Base-by-base conservation (phyloP, 345 rosid genomes). In the Garcia nutans region DNA sequence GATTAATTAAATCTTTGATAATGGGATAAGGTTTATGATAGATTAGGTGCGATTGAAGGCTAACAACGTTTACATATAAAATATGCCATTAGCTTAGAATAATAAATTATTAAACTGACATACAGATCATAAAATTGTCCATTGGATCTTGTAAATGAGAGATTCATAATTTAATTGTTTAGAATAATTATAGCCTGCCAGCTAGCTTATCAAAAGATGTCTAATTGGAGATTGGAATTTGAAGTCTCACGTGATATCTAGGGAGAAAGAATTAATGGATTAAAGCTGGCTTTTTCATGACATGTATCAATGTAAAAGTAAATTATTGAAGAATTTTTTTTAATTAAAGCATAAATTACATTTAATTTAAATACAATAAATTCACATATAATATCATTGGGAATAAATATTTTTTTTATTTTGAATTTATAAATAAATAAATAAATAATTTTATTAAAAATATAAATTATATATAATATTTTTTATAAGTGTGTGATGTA, bases 121-220 rank as follows among this genome's bases (percentile, higher is more conserved):
- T 24, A 23, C 72, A 65, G 71, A 33, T 33, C 37, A 33, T 33
- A 33, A 28, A 28, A 37, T 37, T 6, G 41, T 37, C 3, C 79
- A 54, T 78, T 71, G 81, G 84, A 82, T 82, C 79, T 71, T 44
- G 77, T 44, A 37, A 58, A 26, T 50, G 41, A 49, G 7, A 50
- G 8, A 58, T 26, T 31, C 8, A 10, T 11, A n/a, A 9, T 42
- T 28, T 37, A 37, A 37, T 37, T 4, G 41, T 37, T 37, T 37
- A 50, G 72, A 60, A 42, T 26, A 49, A 15, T 65, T n/a, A n/a
- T n/a, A n/a, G n/a, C n/a, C n/a, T 24, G 41, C 44, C 19, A 5
- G 47, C 13, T 47, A n/a, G 68, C 24, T 20, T 55, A 66, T n/a
- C 45, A 61, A 70, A 58, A 57, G 69, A 37, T 15, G 28, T 63